Base-by-base conservation (phyloP, 2,329 filamentous ascomycete species). In the Alternaria metachromatica region DNA sequence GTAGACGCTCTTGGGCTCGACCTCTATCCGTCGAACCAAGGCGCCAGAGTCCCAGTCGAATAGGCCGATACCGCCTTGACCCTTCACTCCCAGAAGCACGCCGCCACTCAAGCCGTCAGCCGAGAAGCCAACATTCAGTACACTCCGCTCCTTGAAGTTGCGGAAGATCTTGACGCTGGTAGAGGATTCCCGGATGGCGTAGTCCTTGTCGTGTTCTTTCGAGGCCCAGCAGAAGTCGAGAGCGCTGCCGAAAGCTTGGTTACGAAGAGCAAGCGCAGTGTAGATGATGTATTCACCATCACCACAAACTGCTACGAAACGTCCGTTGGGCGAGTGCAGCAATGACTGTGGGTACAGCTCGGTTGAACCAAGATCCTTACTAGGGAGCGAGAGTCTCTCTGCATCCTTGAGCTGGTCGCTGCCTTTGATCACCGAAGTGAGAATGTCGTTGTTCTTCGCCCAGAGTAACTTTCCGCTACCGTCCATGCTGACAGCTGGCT, bases 201-300 rank as follows among this genome's bases (percentile, higher is more conserved):
- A 98, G 80, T 99, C 96, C 80, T 97, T 98, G 83, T 93, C 97
- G 82, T 97, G 97, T 62, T 97, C 95, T 82, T 97, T 97, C 48
- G 92, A 93, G 0, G 92, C 95, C 96, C 96, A 99, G 11, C 92
- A 94, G 80, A 99, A 99, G 82, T 99, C 96, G 56, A 98, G 84
- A 7, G 95, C 96, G 44, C 93, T 94, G 21, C 96, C 96, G 76
- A 99, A 99, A 4, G 94, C 94, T 84, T 98, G 97, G 83, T 99
- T 98, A 78, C 96, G 90, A 88, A 96, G 97, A 4, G 95, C 95
- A 62, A 98, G 87, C 60, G 96, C 94, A 26, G 96, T 98, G 84
- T 98, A 98, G 75, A 98, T 97, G 80, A 98, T 98, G 83, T 97
- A 99, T 82, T 99, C 96, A 66, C 96, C 96, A 78, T 99, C 96